A percentile compares a stretch with the other conserved stretches of the same genome.
These are phyloP conservation scores for Fusarium kyushuense DNA, from an alignment of 2,329 filamentous ascomycete species.

Conservation along the genomic window DNA sequence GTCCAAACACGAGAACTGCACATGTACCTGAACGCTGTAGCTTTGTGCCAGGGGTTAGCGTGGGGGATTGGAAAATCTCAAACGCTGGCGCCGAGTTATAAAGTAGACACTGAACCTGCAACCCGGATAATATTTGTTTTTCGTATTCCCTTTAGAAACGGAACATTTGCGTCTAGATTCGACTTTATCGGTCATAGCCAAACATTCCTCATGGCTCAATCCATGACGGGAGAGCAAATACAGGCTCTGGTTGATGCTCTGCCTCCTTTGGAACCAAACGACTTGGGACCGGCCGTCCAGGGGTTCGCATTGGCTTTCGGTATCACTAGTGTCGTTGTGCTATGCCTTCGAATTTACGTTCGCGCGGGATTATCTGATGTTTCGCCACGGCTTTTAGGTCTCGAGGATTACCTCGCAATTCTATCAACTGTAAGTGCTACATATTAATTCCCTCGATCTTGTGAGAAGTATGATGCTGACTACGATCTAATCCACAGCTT, in stretches of 20 bases:
- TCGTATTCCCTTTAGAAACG: neutral
- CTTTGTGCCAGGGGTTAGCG: neutral
- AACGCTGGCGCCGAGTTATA: neutral
- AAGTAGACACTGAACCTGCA: neutral
- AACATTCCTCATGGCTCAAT: neutral
- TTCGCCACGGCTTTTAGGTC: neutral
- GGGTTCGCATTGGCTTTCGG: slow-evolving; percentile 12
- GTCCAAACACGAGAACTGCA: neutral
- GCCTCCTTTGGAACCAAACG: neutral
- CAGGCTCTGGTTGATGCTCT: slow-evolving; percentile 10
- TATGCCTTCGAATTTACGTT: slow-evolving; percentile 13
- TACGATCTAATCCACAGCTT: neutral
- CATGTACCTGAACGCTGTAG: neutral
- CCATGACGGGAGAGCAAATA: slow-evolving; percentile 22
- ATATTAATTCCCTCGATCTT: accelerated
- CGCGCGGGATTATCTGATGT: slow-evolving; percentile 19
- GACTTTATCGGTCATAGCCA: neutral
- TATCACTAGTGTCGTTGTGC: neutral
- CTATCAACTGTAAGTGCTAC: neutral
- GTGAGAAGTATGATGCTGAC: neutral
- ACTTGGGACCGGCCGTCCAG: slow-evolving; percentile 7
- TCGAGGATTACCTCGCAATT: slow-evolving; percentile 18
- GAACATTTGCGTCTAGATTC: neutral
- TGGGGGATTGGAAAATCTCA: neutral
- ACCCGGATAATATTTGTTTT: neutral